Base-by-base conservation (phyloP, 1,139 yeast genomes). In the Sugiyamaella castrensis region DNA sequence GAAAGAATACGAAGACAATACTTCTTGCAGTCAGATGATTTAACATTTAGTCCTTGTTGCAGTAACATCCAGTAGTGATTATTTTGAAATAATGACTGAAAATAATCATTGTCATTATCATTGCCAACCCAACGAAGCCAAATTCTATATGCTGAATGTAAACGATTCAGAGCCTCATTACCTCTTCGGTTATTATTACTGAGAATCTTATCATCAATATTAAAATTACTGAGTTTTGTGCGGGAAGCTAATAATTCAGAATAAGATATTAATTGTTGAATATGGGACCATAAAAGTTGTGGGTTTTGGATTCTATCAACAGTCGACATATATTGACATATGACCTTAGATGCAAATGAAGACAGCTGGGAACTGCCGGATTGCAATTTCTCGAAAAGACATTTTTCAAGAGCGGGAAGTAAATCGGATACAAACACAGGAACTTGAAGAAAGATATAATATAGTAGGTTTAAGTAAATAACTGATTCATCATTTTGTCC, bases 1-100 rank as follows among this genome's bases (percentile, higher is more conserved):
- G 82, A 83, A 38, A 88, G 66, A 19, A 87, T 79, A 0, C 89
- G 81, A 29, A 88, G 69, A n/a, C 84, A 74, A 58, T 80, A 79
- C 63, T 87, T 88, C 44, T 89, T 76, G 50, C 79, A 81, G 53
- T 87, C 95, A 59, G 85, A 91, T 0, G 80, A 71, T 5, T 69
- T 63, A 49, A 81, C 75, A 11, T 75, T 73, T 34, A 87, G 68
- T 0, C 88, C 86, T 11, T 59, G 57, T 57, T 84, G 87, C 30
- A 88, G 62, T 9, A 64, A 59, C 9, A 55, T 47, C 95, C 96
- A 88, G 62, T 84, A 87, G 1, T 64, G 57, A 2, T 73, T 71
- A 1, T 55, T 40, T 26, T 65, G 58, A 4, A 82, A 56, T 2
- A 73, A 57, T 0, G 51, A 32, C 43, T 75, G 75, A 48, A 77